Evolutionary conservation across 768 basidiomycete species (phyloP).

Genomic region (Serendipita vermifera): DNA sequence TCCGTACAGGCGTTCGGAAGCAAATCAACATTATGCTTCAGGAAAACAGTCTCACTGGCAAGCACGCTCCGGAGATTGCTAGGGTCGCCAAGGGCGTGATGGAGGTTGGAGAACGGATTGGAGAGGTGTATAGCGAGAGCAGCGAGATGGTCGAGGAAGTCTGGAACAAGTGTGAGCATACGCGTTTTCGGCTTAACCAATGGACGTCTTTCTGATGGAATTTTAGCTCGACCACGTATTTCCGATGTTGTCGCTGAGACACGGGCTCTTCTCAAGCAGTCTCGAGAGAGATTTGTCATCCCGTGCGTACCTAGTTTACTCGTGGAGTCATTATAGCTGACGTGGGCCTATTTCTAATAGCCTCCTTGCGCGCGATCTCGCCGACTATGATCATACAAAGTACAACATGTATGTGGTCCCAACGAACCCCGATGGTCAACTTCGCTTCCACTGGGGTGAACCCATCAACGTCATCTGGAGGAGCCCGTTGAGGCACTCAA

Average conservation of each 20-base stretch:
- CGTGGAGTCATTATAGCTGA: too few species aligned
- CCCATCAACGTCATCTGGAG: conserved; percentile 78
- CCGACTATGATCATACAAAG: conserved; percentile 62
- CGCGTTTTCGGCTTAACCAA: conserved; percentile 11
- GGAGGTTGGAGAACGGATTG: conserved; percentile 73
- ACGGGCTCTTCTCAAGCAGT: conserved; percentile 79
- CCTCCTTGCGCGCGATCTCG: conserved; percentile 71
- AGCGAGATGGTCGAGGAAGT: conserved; percentile 90
- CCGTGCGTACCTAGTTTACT: conserved; percentile 43
- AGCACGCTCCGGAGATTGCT: conserved; percentile 69
- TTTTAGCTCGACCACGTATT: conserved; percentile 68
- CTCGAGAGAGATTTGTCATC: conserved; percentile 80
- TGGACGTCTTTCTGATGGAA: conserved; percentile 5
- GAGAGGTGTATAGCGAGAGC: conserved; percentile 80
- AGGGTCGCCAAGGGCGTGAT: conserved; percentile 82
- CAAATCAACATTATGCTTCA: not conserved
- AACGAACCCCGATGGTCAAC: conserved; percentile 36
- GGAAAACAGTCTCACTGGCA: conserved; percentile 39
- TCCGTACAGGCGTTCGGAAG: too few species aligned
- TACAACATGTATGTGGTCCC: conserved; percentile 58
- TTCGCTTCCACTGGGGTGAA: conserved; percentile 80
- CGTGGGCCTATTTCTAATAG: conserved; percentile 28
- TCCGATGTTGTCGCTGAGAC: conserved; percentile 89
- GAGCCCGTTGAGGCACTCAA: conserved; percentile 73
- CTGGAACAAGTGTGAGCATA: conserved; percentile 64